These are phyloP conservation scores for Dichotomopilus funicola DNA, from an alignment of 2,329 filamentous ascomycete genomes.

Conservation along the genomic window DNA sequence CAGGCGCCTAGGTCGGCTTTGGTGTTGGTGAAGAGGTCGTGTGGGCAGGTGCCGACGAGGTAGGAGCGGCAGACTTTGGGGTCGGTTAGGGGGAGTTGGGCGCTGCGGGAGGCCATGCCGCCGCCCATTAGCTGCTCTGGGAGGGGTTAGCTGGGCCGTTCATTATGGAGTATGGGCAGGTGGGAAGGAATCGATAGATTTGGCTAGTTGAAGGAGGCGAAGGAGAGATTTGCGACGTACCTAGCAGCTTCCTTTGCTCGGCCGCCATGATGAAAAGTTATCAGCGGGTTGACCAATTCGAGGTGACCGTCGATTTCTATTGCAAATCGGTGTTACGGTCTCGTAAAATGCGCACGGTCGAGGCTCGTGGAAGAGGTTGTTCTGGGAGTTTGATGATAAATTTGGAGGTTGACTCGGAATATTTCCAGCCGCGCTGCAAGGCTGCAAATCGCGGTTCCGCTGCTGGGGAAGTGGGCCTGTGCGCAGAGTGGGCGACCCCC, in stretches of 20 bases:
- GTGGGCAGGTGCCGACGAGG: constrained; percentile 86
- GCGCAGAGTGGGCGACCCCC: no score
- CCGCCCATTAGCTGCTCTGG: constrained; percentile 87
- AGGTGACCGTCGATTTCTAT: no score
- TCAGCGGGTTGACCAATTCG: not conserved
- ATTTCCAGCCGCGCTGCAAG: constrained; percentile 21
- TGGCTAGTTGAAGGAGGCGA: not conserved
- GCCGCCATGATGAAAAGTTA: constrained; percentile 62
- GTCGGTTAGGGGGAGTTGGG: constrained; percentile 82
- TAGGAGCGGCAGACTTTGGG: constrained; percentile 93
- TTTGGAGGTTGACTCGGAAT: constrained; percentile 6
- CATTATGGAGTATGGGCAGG: not conserved
- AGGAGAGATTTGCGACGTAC: constrained; percentile 34
- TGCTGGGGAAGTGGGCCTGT: constrained; percentile 1
- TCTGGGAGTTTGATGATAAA: constrained; percentile 1
- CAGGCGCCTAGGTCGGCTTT: constrained; percentile 94
- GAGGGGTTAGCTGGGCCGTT: not conserved
- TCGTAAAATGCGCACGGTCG: no score
- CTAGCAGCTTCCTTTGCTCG: constrained; percentile 94
- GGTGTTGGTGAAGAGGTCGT: constrained; percentile 99
- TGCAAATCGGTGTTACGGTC: no score
- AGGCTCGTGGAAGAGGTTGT: not conserved
- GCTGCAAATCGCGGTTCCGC: constrained; percentile 10
- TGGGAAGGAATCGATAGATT: not conserved
- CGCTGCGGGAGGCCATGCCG: constrained; percentile 63